A percentile compares a stretch with the other conserved stretches of the same genome.
Conservation (phyloP, 805 yeast species). For the Teunomyces kruisii region DNA sequence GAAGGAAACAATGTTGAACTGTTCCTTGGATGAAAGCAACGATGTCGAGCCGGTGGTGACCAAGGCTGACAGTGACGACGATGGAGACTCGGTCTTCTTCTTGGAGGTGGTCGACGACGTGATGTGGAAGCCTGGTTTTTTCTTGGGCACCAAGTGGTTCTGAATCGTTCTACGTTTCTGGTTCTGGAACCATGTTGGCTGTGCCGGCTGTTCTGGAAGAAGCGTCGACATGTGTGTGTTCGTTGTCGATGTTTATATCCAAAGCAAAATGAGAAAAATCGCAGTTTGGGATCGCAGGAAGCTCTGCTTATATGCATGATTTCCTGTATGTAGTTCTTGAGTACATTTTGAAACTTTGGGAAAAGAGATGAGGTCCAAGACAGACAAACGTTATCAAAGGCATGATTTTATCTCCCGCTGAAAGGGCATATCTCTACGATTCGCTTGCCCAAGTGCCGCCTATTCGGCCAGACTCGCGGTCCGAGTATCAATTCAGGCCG, state of each 20-base stretch:
- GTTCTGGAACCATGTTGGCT: conserved; percentile 39
- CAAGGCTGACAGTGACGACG: conserved; percentile 4
- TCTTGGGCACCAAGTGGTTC: conserved; percentile 41
- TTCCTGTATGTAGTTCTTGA: not conserved
- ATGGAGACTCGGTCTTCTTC: conserved; percentile 8
- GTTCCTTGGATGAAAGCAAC: conserved; percentile 13
- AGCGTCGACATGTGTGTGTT: not conserved
- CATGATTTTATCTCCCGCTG: conserved; percentile 76
- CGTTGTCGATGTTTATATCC: not conserved
- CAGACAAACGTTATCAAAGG: not conserved
- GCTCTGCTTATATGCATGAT: not conserved
- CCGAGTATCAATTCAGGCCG: conserved; percentile 75
- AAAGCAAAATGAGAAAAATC: not conserved
- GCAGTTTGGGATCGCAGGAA: not conserved
- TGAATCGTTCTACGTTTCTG: conserved; percentile 37
- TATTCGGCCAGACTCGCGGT: conserved; percentile 84
- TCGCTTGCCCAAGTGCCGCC: conserved; percentile 62
- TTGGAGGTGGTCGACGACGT: conserved; percentile 16
- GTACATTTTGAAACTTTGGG: not conserved
- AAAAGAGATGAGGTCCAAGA: not conserved
- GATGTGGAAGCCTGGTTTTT: conserved; percentile 41
- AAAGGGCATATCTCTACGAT: conserved; percentile 71
- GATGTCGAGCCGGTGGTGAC: conserved; percentile 1
- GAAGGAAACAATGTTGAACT: conserved; percentile 37
- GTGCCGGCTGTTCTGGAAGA: conserved; percentile 10